Base-by-base conservation (phyloP, 2,329 filamentous ascomycete genomes). In the Biscogniauxia mediterranea region DNA sequence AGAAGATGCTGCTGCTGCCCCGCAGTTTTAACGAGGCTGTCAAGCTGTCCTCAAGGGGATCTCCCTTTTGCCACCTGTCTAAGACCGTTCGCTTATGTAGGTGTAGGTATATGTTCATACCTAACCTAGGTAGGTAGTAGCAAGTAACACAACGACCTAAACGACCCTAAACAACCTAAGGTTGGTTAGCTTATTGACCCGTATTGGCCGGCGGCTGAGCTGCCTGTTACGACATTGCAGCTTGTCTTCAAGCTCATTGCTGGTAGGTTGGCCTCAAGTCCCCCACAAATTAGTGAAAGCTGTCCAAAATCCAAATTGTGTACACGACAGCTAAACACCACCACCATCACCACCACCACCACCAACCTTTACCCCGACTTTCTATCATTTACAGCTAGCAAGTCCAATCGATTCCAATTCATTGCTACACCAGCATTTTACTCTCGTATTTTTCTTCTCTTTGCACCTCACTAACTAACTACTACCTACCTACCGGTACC, bases 211-310 rank as follows among this genome's bases (percentile, higher is more conserved):
- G 13, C 32, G 32, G 32, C 32, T 38, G 32, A 38, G 32, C 32
- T 38, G 32, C 32, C 32, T 15, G 32, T 38, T 38, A 15, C 32
- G 32, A 38, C 5, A 3, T 38, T 38, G 32, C 13, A 38, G 32
- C 38, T 46, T 46, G 2, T n/a, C 15, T n/a, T n/a, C 15, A 15
- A 46, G 15, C 5, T 46, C 32, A 38, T 46, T 46, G 38, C 17
- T 46, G 28, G 28, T 13, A 17, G 11, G 11, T 11, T 46, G 38
- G 38, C 38, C 38, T 46, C 38, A 46, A 15, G 17, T 11, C 65
- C 68, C 71, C 71, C 73, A 74, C 72, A 73, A 68, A 52, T 61
- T 73, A 68, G 67, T 71, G 73, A 71, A 74, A 75, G 71, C 68
- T 75, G 73, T 75, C 71, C 69, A 72, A 74, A 70, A 70, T 49